Evolutionary conservation across 2,329 filamentous ascomycete genomes (phyloP).

Genomic region (Aspergillus sp.): DNA sequence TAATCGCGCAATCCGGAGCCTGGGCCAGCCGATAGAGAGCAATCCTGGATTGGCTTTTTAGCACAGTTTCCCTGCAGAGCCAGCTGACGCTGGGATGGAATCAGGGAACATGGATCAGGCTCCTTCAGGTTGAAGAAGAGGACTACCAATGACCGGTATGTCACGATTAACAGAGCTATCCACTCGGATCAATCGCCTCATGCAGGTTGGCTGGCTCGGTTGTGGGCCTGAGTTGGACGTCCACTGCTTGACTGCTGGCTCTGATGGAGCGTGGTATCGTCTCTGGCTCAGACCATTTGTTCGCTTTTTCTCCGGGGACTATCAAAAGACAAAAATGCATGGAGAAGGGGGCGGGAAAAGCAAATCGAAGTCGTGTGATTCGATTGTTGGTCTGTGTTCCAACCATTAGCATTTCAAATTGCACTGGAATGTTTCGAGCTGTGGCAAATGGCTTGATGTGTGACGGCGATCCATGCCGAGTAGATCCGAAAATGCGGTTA

Average conservation of each 20-base stretch:
- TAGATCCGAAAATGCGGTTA: slow-evolving; percentile 22
- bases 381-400: not conserved
- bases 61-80: no score
- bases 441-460: not conserved
- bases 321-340: not conserved
- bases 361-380: not conserved
- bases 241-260: not conserved
- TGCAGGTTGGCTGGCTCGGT: not conserved
- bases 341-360: not conserved
- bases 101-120: slow-evolving; percentile 10
- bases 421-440: not conserved
- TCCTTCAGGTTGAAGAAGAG: not conserved
- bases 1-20: no score
- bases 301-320: not conserved
- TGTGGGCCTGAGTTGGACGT: not conserved
- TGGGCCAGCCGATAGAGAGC: no score
- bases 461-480: slow-evolving; percentile 3
- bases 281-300: not conserved
- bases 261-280: not conserved
- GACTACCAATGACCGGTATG: not conserved
- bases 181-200: slow-evolving; percentile 11
- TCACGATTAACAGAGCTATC: not conserved
- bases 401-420: not conserved
- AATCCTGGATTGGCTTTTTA: no score
- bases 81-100: not conserved